Evolutionary conservation across 1,139 yeast species (phyloP), one percentile per base, ranked within the genome.

Genomic region (Petasospora fabianii): DNA sequence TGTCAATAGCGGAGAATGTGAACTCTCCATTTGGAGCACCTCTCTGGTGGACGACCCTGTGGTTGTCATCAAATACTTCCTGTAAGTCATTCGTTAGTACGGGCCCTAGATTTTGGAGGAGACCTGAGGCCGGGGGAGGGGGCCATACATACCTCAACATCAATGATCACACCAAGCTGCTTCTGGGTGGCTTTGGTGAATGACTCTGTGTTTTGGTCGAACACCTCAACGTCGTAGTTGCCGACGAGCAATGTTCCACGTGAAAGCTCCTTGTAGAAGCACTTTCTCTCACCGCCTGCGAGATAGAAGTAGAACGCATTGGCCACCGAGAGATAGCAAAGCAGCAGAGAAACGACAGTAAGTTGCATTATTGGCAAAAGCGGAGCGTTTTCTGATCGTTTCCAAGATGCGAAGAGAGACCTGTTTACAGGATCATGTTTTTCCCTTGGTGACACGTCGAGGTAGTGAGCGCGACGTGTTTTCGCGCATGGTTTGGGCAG

Each of bases 251-350:
- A 60, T 11, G 83, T 70, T 30, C 74, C 84, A 48, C 70, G 66
- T 18, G 77, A 69, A 36, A 84, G 64, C 50, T 82, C 90, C 52
- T 79, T 76, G 55, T 70, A 72, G 61, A 84, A 83, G 58, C 94
- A 84, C 53, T 69, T 71, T 41, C 77, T 72, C 41, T 68, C 75
- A 27, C 80, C 80, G 18, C 80, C 78, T 29, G 73, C 73, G 15
- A 74, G 58, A 53, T 78, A 81, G 55, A 75, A 79, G 44, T 64
- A 61, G 44, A 65, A 65, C 3, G 64, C 69, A 42, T 51, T 50
- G 13, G 51, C 59, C 6, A 53, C 42, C 4, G 53, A 44, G 11
- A 59, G 42, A 27, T 54, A 46, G n/a, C 51, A 39, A 7, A 54
- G 34, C 11, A 42, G 20, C 12, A 30, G 29, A 13, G 44, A 16